These are phyloP conservation scores for Aureobasidium sp. DNA, from an alignment of 2,329 filamentous ascomycete genomes.

Conservation along the genomic window DNA sequence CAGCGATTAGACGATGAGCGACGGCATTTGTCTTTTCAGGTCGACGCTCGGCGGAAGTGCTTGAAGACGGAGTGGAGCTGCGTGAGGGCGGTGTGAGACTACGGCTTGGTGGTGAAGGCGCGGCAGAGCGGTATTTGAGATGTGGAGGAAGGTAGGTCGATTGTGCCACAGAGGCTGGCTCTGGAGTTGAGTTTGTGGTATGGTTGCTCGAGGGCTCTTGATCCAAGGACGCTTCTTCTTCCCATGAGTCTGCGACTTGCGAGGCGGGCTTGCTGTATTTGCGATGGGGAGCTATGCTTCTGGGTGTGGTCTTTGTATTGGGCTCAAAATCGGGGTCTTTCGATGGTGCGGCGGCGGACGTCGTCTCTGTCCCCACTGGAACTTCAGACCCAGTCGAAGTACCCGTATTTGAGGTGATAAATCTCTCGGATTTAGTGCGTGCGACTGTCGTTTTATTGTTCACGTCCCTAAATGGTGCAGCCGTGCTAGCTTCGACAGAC, in stretches of 20 bases:
- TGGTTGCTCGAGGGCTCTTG: slow-evolving; percentile 38
- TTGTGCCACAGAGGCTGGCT: slow-evolving; percentile 55
- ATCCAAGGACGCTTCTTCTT: slow-evolving; percentile 49
- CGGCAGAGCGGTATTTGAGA: slow-evolving; percentile 27
- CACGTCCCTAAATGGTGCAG: neutral
- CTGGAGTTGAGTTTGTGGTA: slow-evolving; percentile 23
- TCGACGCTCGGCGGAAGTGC: slow-evolving; percentile 31
- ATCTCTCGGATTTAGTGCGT: neutral
- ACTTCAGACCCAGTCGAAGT: neutral
- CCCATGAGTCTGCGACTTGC: slow-evolving; percentile 64
- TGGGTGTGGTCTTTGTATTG: neutral
- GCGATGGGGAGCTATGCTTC: neutral
- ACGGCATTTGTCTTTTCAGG: slow-evolving; percentile 94
- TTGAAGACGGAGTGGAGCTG: slow-evolving; percentile 48
- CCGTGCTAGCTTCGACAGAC: neutral
- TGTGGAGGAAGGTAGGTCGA: slow-evolving; percentile 18
- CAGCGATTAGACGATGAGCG: slow-evolving; percentile 81
- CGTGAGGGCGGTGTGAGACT: slow-evolving; percentile 16
- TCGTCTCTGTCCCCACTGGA: neutral
- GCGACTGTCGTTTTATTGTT: neutral
- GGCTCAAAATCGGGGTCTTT: neutral
- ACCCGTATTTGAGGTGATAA: too few relatives aligned
- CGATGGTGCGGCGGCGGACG: neutral
- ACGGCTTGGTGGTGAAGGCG: slow-evolving; percentile 56
- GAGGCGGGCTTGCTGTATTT: slow-evolving; percentile 8